phyloP scores from a whole-genome alignment of 108 stramenopile species.

The Asterionellopsis glacialis region DNA sequence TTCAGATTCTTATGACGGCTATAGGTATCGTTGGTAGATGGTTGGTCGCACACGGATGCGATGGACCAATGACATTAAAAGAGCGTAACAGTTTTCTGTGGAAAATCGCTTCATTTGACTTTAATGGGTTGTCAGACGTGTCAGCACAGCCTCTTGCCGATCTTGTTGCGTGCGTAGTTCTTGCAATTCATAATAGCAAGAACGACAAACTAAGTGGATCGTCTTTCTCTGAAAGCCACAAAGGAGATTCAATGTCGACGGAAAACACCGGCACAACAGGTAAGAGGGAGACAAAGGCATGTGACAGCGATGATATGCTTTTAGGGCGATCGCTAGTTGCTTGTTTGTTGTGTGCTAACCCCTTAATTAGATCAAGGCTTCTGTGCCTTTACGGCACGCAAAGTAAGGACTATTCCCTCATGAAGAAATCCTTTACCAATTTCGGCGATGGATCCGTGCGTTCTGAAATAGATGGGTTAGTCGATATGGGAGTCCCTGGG shows the following conservation, averaged over 20 bases:
- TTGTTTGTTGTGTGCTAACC: slow-evolving; percentile 49
- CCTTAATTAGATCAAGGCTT: slow-evolving; percentile 16
- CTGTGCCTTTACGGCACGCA: slow-evolving; percentile 20
- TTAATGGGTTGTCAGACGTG: slow-evolving; percentile 48
- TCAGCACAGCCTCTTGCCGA: slow-evolving; percentile 60
- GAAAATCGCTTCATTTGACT: slow-evolving; percentile 62
- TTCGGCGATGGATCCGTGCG: not conserved
- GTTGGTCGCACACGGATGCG: slow-evolving; percentile 32
- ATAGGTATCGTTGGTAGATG: slow-evolving; percentile 56
- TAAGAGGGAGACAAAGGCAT: not conserved
- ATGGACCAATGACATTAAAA: slow-evolving; percentile 49
- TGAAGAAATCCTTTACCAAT: not conserved
- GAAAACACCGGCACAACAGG: not conserved
- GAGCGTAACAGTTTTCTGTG: slow-evolving; percentile 56
- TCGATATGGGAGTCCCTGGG: not conserved
- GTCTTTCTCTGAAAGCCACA: not conserved
- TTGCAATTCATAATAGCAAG: slow-evolving; percentile 7
- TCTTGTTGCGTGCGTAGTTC: slow-evolving; percentile 51
- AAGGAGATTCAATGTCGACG: not conserved
- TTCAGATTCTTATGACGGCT: slow-evolving; percentile 55
- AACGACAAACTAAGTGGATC: not conserved
- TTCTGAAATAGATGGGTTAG: too few relatives aligned
- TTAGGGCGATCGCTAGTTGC: slow-evolving; percentile 32
- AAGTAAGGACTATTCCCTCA: not conserved
- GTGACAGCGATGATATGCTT: slow-evolving; percentile 9